A percentile compares a stretch with the other conserved stretches of the same genome.
These are phyloP conservation scores for Dendrobium catenatum DNA, from an alignment of 106 monocot genomes.

Conservation along the genomic window DNA sequence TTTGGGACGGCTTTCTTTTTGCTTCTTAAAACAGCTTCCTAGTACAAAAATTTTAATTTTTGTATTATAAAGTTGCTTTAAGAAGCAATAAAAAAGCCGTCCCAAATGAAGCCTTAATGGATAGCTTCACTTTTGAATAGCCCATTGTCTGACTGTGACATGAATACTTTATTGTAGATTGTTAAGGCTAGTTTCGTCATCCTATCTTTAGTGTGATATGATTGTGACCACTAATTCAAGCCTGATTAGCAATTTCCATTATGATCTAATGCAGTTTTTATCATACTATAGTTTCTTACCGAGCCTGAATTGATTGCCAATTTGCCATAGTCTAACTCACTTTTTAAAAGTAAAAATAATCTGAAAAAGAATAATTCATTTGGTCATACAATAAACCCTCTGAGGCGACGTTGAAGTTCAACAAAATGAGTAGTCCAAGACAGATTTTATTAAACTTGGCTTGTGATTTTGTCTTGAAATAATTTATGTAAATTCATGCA, in stretches of 20 bases:
- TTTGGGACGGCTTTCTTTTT: too few species aligned
- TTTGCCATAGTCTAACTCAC: too few species aligned
- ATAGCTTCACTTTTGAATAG: not conserved
- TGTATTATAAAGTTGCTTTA: too few species aligned
- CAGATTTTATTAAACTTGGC: not conserved
- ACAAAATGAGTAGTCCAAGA: not conserved
- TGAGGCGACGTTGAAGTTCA: not conserved
- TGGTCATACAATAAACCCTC: not conserved
- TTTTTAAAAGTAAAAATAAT: too few species aligned
- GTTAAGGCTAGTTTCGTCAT: not conserved
- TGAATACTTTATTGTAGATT: not conserved
- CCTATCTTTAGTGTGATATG: not conserved
- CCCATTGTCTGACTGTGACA: not conserved
- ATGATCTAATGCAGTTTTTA: too few species aligned
- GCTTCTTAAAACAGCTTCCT: too few species aligned
- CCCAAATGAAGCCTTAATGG: not conserved
- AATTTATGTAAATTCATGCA: conserved; percentile 18
- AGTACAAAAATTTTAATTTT: too few species aligned
- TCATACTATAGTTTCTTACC: too few species aligned
- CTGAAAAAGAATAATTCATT: too few species aligned
- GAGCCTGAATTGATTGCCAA: too few species aligned
- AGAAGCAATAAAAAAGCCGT: too few species aligned
- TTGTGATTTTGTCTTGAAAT: not conserved
- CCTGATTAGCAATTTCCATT: too few species aligned
- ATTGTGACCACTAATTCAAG: not conserved